Evolutionary conservation across 176 grass and related monocot species (phyloP).

Genomic region (Musa troglodytarum): DNA sequence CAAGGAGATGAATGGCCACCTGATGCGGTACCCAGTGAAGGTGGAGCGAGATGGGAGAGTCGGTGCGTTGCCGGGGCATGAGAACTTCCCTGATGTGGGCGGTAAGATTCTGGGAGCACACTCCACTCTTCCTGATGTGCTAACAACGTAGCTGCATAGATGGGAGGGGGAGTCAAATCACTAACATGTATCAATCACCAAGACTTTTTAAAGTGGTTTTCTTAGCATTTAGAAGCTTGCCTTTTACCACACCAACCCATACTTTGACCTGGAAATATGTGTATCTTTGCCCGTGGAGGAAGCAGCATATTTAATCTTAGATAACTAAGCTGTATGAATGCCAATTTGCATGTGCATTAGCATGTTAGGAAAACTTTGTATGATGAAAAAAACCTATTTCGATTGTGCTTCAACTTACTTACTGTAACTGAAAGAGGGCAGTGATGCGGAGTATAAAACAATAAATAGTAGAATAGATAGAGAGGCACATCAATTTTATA

Average conservation of each 20-base stretch:
- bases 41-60: slow-evolving; percentile 1
- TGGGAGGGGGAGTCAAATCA: not conserved
- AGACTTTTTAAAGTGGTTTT: not conserved
- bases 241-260: not conserved
- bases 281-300: no score
- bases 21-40: not conserved
- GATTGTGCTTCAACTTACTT: no score
- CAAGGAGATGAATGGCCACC: slow-evolving; percentile 37
- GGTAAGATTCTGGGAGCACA: slow-evolving; percentile 5
- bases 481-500: no score
- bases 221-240: not conserved
- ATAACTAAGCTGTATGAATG: no score
- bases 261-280: no score
- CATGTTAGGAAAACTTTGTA: no score
- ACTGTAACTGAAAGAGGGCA: no score
- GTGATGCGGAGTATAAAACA: no score
- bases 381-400: no score
- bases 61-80: not conserved
- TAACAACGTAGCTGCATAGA: not conserved
- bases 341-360: no score
- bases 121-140: slow-evolving; percentile 11
- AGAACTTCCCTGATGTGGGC: slow-evolving; percentile 5
- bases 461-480: no score
- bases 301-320: no score
- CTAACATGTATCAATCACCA: not conserved